phyloP scores from a whole-genome alignment of 2,329 filamentous ascomycete genomes.

The Pestalotiopsis sp. region DNA sequence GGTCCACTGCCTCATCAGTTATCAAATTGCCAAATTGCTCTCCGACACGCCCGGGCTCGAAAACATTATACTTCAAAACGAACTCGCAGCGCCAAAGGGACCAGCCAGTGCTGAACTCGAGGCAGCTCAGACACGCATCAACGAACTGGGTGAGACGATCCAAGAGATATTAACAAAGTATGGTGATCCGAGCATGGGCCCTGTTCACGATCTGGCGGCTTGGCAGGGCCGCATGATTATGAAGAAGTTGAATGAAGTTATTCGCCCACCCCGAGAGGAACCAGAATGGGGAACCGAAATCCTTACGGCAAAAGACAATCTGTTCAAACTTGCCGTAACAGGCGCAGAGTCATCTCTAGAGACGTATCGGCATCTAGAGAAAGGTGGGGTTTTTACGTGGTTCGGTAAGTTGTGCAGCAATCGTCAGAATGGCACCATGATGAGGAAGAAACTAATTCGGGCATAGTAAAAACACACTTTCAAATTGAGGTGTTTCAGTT shows the following conservation, averaged over 20 bases:
- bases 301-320: constrained; percentile 48
- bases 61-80: constrained; percentile 46
- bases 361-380: constrained; percentile 41
- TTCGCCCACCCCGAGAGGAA: constrained; percentile 46
- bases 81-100: constrained; percentile 31
- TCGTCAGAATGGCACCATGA: background rate
- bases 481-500: constrained; percentile 57
- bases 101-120: constrained; percentile 32
- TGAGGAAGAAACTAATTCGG: background rate
- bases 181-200: constrained; percentile 52
- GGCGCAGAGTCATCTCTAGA: constrained; percentile 47
- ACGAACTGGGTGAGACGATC: constrained; percentile 43
- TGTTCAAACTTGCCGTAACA: constrained; percentile 55
- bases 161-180: constrained; percentile 47
- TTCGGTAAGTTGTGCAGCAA: constrained; percentile 38
- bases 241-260: constrained; percentile 48
- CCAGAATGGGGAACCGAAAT: constrained; percentile 52
- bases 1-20: constrained; percentile 54
- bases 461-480: constrained; percentile 43
- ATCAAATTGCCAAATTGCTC: constrained; percentile 51
- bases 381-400: constrained; percentile 52
- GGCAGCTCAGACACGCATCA: constrained; percentile 42
- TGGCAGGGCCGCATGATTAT: constrained; percentile 47
- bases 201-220: constrained; percentile 51
- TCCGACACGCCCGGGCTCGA: constrained; percentile 50